phyloP scores from a whole-genome alignment of 257 asterid genomes.

The Vinca minor region DNA sequence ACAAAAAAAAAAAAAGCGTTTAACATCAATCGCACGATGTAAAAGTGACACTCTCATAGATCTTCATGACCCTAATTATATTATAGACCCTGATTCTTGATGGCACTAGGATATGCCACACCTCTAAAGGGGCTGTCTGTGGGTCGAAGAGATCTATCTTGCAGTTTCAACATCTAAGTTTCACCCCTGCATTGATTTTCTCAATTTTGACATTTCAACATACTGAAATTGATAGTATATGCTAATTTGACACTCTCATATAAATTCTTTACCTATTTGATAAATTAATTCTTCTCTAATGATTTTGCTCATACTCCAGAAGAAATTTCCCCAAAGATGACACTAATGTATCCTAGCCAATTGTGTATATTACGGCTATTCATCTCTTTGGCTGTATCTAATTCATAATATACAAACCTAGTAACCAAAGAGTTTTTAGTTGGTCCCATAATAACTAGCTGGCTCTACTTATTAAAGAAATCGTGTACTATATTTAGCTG shows the following conservation, averaged over 20 bases:
- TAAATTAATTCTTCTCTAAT: neutral
- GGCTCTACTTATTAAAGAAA: neutral
- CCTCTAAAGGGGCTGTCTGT: neutral
- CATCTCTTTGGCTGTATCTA: too few relatives aligned
- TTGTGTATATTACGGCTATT: neutral
- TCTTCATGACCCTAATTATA: too few relatives aligned
- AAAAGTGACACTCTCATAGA: too few relatives aligned
- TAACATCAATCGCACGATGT: too few relatives aligned
- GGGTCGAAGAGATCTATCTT: constrained; percentile 1
- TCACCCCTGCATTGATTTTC: neutral
- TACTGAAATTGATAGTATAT: neutral
- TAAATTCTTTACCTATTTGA: neutral
- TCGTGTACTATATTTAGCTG: neutral
- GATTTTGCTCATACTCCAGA: neutral
- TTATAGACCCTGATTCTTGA: too few relatives aligned
- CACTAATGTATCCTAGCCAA: neutral
- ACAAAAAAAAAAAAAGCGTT: too few relatives aligned
- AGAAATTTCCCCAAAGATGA: neutral
- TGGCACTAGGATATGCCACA: too few relatives aligned
- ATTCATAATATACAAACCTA: too few relatives aligned
- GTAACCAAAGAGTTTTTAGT: neutral
- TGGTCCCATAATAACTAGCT: neutral
- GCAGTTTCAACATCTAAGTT: constrained; percentile 1
- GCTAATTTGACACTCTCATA: neutral
- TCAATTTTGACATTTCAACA: neutral